Conservation (phyloP, 495 filamentous ascomycete species). For the Aspergillus sparsus region DNA sequence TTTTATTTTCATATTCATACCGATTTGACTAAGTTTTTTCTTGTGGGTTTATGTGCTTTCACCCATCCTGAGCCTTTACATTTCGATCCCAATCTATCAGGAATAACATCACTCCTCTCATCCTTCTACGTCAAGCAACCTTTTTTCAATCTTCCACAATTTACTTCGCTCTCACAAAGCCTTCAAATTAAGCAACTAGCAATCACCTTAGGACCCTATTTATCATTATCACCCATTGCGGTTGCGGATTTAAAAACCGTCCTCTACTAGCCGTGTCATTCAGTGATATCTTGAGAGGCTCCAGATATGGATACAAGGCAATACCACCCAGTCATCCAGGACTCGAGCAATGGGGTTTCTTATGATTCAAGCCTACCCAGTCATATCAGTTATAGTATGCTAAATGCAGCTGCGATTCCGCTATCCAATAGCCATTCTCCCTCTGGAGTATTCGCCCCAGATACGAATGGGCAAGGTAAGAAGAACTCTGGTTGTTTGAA, state of each 20-base stretch:
- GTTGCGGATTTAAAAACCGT: too few relatives aligned
- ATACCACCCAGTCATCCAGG: constrained; percentile 6
- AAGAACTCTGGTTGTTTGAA: neutral
- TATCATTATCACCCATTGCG: too few relatives aligned
- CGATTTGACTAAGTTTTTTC: too few relatives aligned
- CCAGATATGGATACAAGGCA: constrained; percentile 10
- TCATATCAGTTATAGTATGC: constrained; percentile 1
- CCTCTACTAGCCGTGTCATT: neutral
- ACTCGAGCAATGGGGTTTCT: neutral
- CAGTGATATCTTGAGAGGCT: neutral
- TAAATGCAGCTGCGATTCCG: neutral
- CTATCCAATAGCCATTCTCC: neutral
- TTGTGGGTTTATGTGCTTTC: too few relatives aligned
- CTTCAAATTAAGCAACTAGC: too few relatives aligned
- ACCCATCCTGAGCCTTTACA: too few relatives aligned
- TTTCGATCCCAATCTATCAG: too few relatives aligned
- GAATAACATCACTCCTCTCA: too few relatives aligned
- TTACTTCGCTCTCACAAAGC: too few relatives aligned
- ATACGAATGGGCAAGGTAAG: constrained; percentile 10
- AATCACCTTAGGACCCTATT: too few relatives aligned
- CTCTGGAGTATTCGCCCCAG: neutral
- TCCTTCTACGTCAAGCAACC: too few relatives aligned
- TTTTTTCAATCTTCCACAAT: too few relatives aligned
- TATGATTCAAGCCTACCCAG: neutral
- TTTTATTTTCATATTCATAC: neutral